phyloP scores from a whole-genome alignment of 306 rosid genomes.

The Quercus cerris region DNA sequence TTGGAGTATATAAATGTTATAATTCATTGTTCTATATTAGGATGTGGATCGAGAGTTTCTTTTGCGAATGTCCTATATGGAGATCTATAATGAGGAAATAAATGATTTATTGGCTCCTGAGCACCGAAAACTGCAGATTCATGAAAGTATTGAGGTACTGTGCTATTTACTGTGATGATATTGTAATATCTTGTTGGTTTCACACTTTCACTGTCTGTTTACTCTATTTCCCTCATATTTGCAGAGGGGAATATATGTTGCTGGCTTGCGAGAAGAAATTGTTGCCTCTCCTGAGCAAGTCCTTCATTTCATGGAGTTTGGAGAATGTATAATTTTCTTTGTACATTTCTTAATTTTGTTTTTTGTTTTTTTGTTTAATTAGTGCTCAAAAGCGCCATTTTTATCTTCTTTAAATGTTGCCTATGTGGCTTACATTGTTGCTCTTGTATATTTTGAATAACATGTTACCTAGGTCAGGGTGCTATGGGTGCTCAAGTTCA shows the following conservation, averaged over 20 bases:
- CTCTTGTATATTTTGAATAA: constrained; percentile 3
- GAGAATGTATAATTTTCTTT: constrained; percentile 63
- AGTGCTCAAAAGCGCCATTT: not conserved
- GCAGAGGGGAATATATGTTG: constrained; percentile 94
- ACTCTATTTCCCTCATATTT: constrained; percentile 24
- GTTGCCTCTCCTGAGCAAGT: constrained; percentile 92
- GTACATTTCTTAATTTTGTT: not conserved
- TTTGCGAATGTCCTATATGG: constrained; percentile 97
- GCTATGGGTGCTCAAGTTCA: not conserved
- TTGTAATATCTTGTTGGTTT: constrained; percentile 8
- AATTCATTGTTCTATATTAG: constrained; percentile 32
- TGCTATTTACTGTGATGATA: not conserved
- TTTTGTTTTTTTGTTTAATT: not conserved
- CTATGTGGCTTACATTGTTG: constrained; percentile 1
- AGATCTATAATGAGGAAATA: constrained; percentile 91
- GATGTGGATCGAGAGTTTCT: constrained; percentile 85
- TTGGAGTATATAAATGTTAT: not conserved
- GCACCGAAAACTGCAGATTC: constrained; percentile 96
- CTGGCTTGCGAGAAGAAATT: constrained; percentile 94
- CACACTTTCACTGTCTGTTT: not conserved
- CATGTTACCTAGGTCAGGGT: not conserved
- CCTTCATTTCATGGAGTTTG: constrained; percentile 74
- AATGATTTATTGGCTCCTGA: constrained; percentile 92
- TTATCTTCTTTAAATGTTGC: not conserved
- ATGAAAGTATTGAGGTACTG: constrained; percentile 80